These are phyloP conservation scores for Colletotrichum cereale DNA, from an alignment of 2,329 filamentous ascomycete genomes.

Conservation along the genomic window DNA sequence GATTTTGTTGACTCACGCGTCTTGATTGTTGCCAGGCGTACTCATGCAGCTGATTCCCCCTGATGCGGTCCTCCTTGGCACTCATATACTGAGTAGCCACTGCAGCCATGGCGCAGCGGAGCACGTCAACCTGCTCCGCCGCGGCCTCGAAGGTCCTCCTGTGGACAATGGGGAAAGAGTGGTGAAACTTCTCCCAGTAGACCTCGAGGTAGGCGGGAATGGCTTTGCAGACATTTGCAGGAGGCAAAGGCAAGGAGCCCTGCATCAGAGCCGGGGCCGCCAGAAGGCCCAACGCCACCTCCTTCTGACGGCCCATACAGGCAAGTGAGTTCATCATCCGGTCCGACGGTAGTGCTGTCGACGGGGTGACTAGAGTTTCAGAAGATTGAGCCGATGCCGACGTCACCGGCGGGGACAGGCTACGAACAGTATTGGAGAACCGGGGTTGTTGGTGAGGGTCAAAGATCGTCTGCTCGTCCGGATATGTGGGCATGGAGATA, in stretches of 20 bases:
- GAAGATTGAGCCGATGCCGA: slow-evolving; percentile 59
- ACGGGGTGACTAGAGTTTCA: slow-evolving; percentile 63
- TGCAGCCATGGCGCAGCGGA: slow-evolving; percentile 69
- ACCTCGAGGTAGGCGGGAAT: slow-evolving; percentile 64
- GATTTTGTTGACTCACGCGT: slow-evolving; percentile 56
- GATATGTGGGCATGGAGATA: slow-evolving; percentile 52
- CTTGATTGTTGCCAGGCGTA: slow-evolving; percentile 64
- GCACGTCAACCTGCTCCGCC: slow-evolving; percentile 55
- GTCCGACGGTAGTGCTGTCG: slow-evolving; percentile 54
- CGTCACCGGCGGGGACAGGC: slow-evolving; percentile 60
- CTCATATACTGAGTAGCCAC: slow-evolving; percentile 65
- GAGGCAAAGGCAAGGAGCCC: slow-evolving; percentile 50
- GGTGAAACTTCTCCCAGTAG: slow-evolving; percentile 66
- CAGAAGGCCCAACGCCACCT: slow-evolving; percentile 53
- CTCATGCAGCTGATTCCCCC: slow-evolving; percentile 64
- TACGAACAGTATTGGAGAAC: slow-evolving; percentile 60
- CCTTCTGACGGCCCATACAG: slow-evolving; percentile 57
- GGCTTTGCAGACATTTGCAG: slow-evolving; percentile 51
- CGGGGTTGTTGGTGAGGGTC: slow-evolving; percentile 52
- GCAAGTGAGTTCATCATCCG: slow-evolving; percentile 51
- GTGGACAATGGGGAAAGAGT: slow-evolving; percentile 64
- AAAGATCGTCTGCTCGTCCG: slow-evolving; percentile 52
- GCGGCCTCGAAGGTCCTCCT: slow-evolving; percentile 57
- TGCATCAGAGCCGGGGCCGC: slow-evolving; percentile 53
- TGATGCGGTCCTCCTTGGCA: slow-evolving; percentile 62